Conservation (phyloP, 2,329 filamentous ascomycete species). For the Hymenoscyphus salicellus region DNA sequence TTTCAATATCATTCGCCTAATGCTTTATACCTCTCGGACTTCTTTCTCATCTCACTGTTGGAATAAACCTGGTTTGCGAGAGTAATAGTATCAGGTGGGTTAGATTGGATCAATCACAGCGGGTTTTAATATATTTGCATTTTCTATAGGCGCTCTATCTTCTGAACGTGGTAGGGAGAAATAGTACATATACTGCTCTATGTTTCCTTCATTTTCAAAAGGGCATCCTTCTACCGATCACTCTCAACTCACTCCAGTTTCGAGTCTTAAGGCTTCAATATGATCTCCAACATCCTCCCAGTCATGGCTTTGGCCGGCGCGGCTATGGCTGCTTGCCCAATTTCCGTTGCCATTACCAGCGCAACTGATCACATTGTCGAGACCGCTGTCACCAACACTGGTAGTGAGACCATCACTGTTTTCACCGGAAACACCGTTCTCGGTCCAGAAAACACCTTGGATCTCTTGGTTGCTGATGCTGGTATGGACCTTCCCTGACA, state of each 20-base stretch:
- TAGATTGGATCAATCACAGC: neutral
- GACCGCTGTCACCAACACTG: constrained; percentile 28
- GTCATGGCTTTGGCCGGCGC: constrained; percentile 23
- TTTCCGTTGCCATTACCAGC: constrained; percentile 25
- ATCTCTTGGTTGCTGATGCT: constrained; percentile 22
- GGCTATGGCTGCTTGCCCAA: constrained; percentile 27
- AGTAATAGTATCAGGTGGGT: neutral
- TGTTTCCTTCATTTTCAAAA: neutral
- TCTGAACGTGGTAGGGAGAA: neutral
- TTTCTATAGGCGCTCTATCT: neutral
- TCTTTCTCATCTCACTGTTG: neutral
- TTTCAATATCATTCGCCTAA: constrained; percentile 14
- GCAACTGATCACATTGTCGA: constrained; percentile 22
- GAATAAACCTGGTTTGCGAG: constrained; percentile 2
- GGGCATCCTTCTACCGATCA: neutral
- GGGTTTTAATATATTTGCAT: neutral
- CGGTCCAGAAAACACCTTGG: constrained; percentile 24
- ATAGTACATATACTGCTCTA: constrained; percentile 12
- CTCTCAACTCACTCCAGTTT: constrained; percentile 1
- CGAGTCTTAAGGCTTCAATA: constrained; percentile 12
- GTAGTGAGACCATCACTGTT: constrained; percentile 23
- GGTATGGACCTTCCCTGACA: constrained; percentile 12
- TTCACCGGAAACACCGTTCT: constrained; percentile 31
- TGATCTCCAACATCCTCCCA: constrained; percentile 27
- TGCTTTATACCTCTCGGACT: constrained; percentile 1